phyloP scores from a whole-genome alignment of 2,329 filamentous ascomycete genomes.

The Zasmidium angulare region DNA sequence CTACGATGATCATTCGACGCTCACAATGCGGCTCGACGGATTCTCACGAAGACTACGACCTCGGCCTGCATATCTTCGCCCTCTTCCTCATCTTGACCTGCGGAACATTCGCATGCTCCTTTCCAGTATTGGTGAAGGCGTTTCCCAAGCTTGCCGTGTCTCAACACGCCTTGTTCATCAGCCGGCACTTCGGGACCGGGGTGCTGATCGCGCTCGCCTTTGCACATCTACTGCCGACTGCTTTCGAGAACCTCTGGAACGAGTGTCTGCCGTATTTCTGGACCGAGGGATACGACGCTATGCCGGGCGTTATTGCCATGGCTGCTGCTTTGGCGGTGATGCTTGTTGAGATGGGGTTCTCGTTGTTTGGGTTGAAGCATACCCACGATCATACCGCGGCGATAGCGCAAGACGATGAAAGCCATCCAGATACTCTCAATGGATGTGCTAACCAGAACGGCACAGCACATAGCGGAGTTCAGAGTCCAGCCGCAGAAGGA shows the following conservation, averaged over 20 bases:
- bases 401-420: neutral
- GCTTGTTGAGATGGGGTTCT: constrained; percentile 78
- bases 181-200: constrained; percentile 58
- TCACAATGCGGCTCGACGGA: neutral
- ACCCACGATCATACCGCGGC: constrained; percentile 30
- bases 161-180: constrained; percentile 57
- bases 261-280: constrained; percentile 52
- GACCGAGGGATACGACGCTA: constrained; percentile 67
- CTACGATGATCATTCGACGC: neutral
- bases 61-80: constrained; percentile 56
- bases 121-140: constrained; percentile 58
- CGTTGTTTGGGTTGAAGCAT: constrained; percentile 50
- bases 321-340: constrained; percentile 64
- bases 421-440: too few relatives aligned
- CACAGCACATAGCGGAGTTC: neutral
- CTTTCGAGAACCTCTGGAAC: constrained; percentile 59
- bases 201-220: constrained; percentile 58
- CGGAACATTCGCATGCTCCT: constrained; percentile 58
- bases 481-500: neutral
- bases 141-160: constrained; percentile 60
- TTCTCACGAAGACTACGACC: constrained; percentile 52
- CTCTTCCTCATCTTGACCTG: constrained; percentile 55
- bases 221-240: constrained; percentile 60
- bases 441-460: too few relatives aligned
- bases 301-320: constrained; percentile 61